Conservation (phyloP, 345 rosid genomes). For the Citrus cavaleriei region DNA sequence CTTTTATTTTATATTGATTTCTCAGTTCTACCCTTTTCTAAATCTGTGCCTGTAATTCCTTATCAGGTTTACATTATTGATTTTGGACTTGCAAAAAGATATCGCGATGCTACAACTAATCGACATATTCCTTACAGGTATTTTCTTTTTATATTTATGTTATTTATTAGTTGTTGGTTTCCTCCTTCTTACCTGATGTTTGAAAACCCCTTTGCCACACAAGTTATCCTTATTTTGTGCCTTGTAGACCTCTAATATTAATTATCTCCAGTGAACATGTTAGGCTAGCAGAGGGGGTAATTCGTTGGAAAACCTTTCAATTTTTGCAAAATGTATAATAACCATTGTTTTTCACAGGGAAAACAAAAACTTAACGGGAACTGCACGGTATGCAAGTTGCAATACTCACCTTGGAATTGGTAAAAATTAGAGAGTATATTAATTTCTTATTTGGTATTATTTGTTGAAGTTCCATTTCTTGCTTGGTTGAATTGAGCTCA, state of each 20-base stretch:
- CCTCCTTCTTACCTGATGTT: neutral
- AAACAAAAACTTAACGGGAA: conserved; percentile 91
- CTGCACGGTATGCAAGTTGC: conserved; percentile 97
- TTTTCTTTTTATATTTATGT: neutral
- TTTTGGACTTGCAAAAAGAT: conserved; percentile 91
- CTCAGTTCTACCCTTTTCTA: neutral
- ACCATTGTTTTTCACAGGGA: conserved; percentile 50
- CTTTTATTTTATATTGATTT: neutral
- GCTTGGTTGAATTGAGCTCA: neutral
- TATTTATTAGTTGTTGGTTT: neutral
- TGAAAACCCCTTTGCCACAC: neutral
- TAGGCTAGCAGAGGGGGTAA: neutral
- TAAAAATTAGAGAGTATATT: conserved; percentile 25
- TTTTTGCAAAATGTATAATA: neutral
- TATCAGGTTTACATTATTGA: conserved; percentile 83
- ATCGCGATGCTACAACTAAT: conserved; percentile 69
- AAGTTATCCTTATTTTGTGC: neutral
- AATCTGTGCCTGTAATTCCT: neutral
- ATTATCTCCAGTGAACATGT: neutral
- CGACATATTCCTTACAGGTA: conserved; percentile 89
- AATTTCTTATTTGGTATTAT: neutral
- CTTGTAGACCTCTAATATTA: neutral
- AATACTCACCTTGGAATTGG: conserved; percentile 99
- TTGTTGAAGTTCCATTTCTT: neutral
- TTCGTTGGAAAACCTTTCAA: neutral